Evolutionary conservation across 805 yeast genomes (phyloP), one percentile per base, ranked within the genome.

Genomic region (Wickerhamomyces bisporus): DNA sequence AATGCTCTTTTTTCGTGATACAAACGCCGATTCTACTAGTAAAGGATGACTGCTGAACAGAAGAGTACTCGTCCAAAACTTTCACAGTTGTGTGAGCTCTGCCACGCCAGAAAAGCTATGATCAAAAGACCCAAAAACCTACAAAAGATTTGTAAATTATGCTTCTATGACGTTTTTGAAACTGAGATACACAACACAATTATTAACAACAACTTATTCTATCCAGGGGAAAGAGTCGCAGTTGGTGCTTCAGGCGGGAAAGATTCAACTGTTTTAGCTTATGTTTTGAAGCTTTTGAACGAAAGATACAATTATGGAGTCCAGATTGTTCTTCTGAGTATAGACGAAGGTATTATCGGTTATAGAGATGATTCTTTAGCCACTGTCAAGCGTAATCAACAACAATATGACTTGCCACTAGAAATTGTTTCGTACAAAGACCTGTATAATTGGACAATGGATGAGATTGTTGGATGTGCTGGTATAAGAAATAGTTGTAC

Each of bases 191-290:
- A 93, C 65, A 75, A 87, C 50, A 91, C 98, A 3, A 91, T 93
- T 32, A 66, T 71, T 12, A 66, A 74, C 26, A 81, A 82, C 38
- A 67, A 76, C 1, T 70, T 93, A 34, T 93, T 93, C 52, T 59
- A 76, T 18, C 69, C 65, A 0, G 98, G 98, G 13, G 98, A 93
- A 55, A 73, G 66, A 20, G 89, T 93, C 3, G 98, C 98, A 14
- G 89, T 93, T 18, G 99, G 99, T 14, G 99, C 99, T 0, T 86
- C 96, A 1, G 99, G 99, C 19, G 99, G 99, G 37, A 93, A 93
- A 53, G 99, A 93, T 59, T 86, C 96, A 5, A 93, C 99, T 0
- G 99, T 93, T 1, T 64, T 93, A 23, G 98, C 98, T 0, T 78
- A 89, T 32, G 77, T 93, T 3, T 61, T 93, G 60, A 93, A 88